A percentile compares a stretch with the other conserved stretches of the same genome.
phyloP scores from a whole-genome alignment of 2,329 filamentous ascomycete genomes.

The Balansia obtecta region DNA sequence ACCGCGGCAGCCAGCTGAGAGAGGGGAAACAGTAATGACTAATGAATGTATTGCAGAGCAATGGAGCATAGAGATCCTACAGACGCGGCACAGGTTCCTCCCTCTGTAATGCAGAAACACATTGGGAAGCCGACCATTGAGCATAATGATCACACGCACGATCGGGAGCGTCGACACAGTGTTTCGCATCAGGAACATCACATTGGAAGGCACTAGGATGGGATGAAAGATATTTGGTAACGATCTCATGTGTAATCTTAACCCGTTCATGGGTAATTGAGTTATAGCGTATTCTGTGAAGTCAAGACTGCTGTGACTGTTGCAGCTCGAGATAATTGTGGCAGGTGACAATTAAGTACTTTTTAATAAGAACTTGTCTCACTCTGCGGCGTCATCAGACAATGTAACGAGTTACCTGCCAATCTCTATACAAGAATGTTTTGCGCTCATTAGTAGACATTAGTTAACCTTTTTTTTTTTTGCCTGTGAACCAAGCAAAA shows the following conservation, averaged over 20 bases:
- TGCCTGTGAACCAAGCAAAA: too few species aligned
- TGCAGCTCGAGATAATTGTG: too few species aligned
- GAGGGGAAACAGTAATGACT: background rate
- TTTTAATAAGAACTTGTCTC: too few species aligned
- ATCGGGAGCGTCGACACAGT: constrained; percentile 34
- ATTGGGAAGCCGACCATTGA: constrained; percentile 32
- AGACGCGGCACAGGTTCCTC: constrained; percentile 45
- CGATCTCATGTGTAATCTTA: background rate
- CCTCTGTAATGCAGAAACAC: constrained; percentile 36
- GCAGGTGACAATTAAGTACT: too few species aligned
- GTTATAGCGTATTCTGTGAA: background rate
- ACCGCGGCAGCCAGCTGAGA: too few species aligned
- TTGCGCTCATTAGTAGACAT: too few species aligned
- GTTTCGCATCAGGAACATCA: constrained; percentile 35
- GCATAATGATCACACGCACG: constrained; percentile 30
- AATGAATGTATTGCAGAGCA: background rate
- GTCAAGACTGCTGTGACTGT: too few species aligned
- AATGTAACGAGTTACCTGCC: too few species aligned
- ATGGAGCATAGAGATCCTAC: constrained; percentile 30
- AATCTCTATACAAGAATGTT: too few species aligned
- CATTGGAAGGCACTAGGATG: constrained; percentile 27
- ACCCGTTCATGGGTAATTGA: constrained; percentile 4
- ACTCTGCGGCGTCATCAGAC: too few species aligned
- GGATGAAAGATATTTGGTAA: background rate
- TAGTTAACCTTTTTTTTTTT: too few species aligned